Conservation (phyloP, 2,329 filamentous ascomycete species). For the Colletotrichum chlorophyti region DNA sequence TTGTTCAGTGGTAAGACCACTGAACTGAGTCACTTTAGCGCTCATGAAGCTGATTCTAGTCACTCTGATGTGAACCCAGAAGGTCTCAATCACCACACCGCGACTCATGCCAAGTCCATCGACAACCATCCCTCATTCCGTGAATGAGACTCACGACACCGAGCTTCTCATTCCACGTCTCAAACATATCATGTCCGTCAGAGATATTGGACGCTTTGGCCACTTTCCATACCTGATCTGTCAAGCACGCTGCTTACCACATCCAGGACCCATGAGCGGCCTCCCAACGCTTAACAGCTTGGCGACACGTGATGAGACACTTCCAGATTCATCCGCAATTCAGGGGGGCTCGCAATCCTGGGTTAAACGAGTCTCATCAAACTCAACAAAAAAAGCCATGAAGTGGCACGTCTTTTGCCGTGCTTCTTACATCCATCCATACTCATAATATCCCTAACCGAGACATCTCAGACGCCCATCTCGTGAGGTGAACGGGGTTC, state of each 20-base stretch:
- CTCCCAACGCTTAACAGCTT: conserved; percentile 9
- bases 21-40: no score
- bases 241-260: conserved; percentile 13
- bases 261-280: conserved; percentile 6
- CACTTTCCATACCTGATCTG: background rate
- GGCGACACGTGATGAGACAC: conserved; percentile 29
- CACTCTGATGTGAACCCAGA: no score
- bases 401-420: no score
- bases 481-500: no score
- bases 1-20: no score
- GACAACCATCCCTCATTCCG: no score
- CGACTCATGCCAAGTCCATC: background rate
- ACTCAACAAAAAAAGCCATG: background rate
- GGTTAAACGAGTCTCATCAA: conserved; percentile 1
- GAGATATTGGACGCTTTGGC: background rate
- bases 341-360: background rate
- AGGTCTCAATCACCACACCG: no score
- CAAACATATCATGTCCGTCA: background rate
- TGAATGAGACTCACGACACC: no score
- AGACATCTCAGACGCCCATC: background rate
- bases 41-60: no score
- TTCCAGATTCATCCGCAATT: conserved; percentile 25
- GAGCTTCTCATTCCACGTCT: background rate
- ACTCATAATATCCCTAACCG: background rate
- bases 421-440: background rate